A percentile compares a stretch with the other conserved stretches of the same genome.
Conservation (phyloP, 2,329 filamentous ascomycete species). For the Capronia epimyces region DNA sequence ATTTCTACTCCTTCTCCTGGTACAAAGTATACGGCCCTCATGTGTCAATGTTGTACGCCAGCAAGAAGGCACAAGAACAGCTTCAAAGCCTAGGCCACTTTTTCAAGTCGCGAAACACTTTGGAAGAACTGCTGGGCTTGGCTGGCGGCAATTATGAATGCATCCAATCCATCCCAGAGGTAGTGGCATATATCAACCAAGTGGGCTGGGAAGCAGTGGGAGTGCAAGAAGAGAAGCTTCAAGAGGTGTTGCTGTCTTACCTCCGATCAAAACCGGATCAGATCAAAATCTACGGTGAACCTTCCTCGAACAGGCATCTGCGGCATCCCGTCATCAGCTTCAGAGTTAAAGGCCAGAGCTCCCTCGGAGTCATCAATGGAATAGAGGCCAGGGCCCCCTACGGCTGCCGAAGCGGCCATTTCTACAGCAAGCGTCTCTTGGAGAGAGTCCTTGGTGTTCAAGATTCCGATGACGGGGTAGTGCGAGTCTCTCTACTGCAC, state of each 20-base stretch:
- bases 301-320: slow-evolving; percentile 42
- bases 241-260: slow-evolving; percentile 55
- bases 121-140: slow-evolving; percentile 63
- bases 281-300: slow-evolving; percentile 56
- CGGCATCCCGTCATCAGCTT: slow-evolving; percentile 66
- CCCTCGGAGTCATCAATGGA: slow-evolving; percentile 50
- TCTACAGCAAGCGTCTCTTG: slow-evolving; percentile 61
- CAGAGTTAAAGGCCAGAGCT: slow-evolving; percentile 52
- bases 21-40: slow-evolving; percentile 80
- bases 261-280: slow-evolving; percentile 47
- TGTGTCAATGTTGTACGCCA: slow-evolving; percentile 64
- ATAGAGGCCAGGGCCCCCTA: slow-evolving; percentile 56
- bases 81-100: slow-evolving; percentile 59
- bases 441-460: slow-evolving; percentile 53
- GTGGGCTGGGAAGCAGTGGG: slow-evolving; percentile 50
- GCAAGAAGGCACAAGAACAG: slow-evolving; percentile 50
- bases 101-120: slow-evolving; percentile 56
- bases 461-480: slow-evolving; percentile 56
- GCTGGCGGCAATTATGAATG: slow-evolving; percentile 68
- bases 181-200: slow-evolving; percentile 55
- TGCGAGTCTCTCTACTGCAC: slow-evolving; percentile 66
- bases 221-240: slow-evolving; percentile 57
- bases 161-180: slow-evolving; percentile 55
- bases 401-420: slow-evolving; percentile 62
- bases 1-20: slow-evolving; percentile 76